A percentile compares a stretch with the other conserved stretches of the same genome.
Conservation (phyloP, 257 asterid genomes). For the Plantago elongata region DNA sequence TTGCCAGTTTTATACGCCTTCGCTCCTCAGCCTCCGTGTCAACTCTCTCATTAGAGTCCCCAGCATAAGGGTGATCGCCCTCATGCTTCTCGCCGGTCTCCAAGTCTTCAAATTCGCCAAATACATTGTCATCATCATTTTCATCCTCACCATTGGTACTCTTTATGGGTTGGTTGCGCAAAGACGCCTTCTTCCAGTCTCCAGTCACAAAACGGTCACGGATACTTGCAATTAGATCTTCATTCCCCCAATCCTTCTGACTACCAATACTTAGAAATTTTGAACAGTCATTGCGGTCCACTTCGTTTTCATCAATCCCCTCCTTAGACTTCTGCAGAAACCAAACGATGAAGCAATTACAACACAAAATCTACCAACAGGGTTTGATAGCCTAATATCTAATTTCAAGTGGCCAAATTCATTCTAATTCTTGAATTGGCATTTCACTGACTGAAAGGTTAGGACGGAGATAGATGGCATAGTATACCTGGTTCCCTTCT, state of each 20-base stretch:
- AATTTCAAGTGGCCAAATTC: not conserved
- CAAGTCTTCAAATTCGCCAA: conserved; percentile 92
- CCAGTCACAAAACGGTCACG: conserved; percentile 90
- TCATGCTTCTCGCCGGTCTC: conserved; percentile 82
- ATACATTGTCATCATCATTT: conserved; percentile 41
- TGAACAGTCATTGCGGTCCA: conserved; percentile 74
- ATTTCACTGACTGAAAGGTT: not conserved
- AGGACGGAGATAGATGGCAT: not conserved
- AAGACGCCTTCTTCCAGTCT: conserved; percentile 81
- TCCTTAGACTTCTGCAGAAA: conserved; percentile 53
- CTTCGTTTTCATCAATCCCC: conserved; percentile 37
- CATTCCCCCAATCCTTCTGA: conserved; percentile 50
- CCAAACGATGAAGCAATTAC: conserved; percentile 22
- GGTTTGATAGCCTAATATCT: not conserved
- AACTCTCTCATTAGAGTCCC: conserved; percentile 35
- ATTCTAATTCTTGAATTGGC: not conserved
- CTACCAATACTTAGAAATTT: conserved; percentile 41
- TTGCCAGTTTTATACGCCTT: conserved; percentile 79
- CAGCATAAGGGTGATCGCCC: conserved; percentile 11
- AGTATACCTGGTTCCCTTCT: conserved; percentile 70
- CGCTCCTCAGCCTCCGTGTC: conserved; percentile 61
- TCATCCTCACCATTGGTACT: conserved; percentile 36
- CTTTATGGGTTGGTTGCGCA: conserved; percentile 45
- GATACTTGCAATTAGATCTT: conserved; percentile 47
- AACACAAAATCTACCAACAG: not conserved